Evolutionary conservation across 805 yeast genomes (phyloP).

Genomic region (Cyberlindnera xishuangbannaensis): DNA sequence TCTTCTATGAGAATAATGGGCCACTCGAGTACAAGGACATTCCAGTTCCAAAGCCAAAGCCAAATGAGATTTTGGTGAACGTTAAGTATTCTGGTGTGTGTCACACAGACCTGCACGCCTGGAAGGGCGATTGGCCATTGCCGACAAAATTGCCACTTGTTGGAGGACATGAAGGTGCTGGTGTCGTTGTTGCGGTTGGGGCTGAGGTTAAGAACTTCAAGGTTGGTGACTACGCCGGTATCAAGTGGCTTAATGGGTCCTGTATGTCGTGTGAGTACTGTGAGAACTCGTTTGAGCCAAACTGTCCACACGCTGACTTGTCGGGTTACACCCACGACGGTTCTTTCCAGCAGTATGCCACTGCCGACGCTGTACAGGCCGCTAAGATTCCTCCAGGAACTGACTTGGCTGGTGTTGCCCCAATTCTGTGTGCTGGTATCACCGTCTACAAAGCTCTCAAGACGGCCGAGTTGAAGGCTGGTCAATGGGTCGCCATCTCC

Average conservation of each 20-base stretch:
- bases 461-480: constrained; percentile 61
- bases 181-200: constrained; percentile 56
- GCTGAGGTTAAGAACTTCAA: constrained; percentile 49
- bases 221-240: constrained; percentile 57
- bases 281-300: constrained; percentile 45
- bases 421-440: constrained; percentile 86
- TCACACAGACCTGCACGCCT: constrained; percentile 62
- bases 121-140: constrained; percentile 67
- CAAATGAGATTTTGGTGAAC: constrained; percentile 51
- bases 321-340: constrained; percentile 89
- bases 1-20: constrained; percentile 46
- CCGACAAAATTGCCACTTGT: constrained; percentile 51
- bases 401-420: constrained; percentile 70
- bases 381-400: constrained; percentile 69
- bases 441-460: constrained; percentile 87
- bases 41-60: constrained; percentile 51
- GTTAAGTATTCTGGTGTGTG: constrained; percentile 63
- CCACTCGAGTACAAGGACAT: constrained; percentile 44
- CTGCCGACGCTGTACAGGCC: constrained; percentile 84
- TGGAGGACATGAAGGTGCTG: constrained; percentile 69
- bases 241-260: constrained; percentile 61
- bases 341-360: constrained; percentile 83
- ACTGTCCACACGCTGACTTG: constrained; percentile 63
- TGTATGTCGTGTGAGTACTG: constrained; percentile 57
- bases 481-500: constrained; percentile 66